Evolutionary conservation across 2,329 filamentous ascomycete species (phyloP).

Genomic region (Lasiodiplodia sp.): DNA sequence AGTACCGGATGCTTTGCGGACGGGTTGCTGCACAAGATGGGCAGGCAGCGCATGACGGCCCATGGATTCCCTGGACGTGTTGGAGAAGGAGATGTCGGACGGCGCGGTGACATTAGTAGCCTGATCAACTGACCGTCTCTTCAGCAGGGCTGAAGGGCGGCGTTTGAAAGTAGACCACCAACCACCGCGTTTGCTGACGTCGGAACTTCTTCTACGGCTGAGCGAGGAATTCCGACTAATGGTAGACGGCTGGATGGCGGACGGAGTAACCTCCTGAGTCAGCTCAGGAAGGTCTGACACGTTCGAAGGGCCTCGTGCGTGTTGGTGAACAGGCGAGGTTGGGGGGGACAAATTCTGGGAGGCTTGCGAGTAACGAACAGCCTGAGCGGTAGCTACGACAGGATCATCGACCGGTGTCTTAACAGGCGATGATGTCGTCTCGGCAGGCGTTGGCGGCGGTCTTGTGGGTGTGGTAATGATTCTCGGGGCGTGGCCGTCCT

Average conservation of each 20-base stretch:
- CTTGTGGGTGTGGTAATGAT: slow-evolving; percentile 4
- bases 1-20: slow-evolving; percentile 60
- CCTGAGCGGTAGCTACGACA: slow-evolving; percentile 57
- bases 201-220: slow-evolving; percentile 42
- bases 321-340: slow-evolving; percentile 51
- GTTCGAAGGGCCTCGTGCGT: slow-evolving; percentile 57
- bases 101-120: slow-evolving; percentile 57
- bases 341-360: slow-evolving; percentile 20
- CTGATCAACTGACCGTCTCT: slow-evolving; percentile 58
- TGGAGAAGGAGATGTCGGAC: slow-evolving; percentile 79
- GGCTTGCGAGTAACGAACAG: slow-evolving; percentile 53
- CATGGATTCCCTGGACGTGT: slow-evolving; percentile 90
- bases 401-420: slow-evolving; percentile 55
- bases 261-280: slow-evolving; percentile 47
- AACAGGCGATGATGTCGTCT: slow-evolving; percentile 32
- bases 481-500: slow-evolving; percentile 5
- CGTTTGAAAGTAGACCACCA: slow-evolving; percentile 40
- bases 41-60: slow-evolving; percentile 61
- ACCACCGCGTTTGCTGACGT: slow-evolving; percentile 43
- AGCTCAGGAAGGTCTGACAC: slow-evolving; percentile 62
- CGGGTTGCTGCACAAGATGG: slow-evolving; percentile 53
- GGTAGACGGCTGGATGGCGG: slow-evolving; percentile 48
- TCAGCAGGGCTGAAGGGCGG: slow-evolving; percentile 73
- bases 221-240: slow-evolving; percentile 38
- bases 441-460: slow-evolving; percentile 5